Percentiles rank a stretch among this genome's conserved stretches.
These are phyloP conservation scores for Brassica carinata DNA, from an alignment of 345 rosid genomes.

Conservation along the genomic window DNA sequence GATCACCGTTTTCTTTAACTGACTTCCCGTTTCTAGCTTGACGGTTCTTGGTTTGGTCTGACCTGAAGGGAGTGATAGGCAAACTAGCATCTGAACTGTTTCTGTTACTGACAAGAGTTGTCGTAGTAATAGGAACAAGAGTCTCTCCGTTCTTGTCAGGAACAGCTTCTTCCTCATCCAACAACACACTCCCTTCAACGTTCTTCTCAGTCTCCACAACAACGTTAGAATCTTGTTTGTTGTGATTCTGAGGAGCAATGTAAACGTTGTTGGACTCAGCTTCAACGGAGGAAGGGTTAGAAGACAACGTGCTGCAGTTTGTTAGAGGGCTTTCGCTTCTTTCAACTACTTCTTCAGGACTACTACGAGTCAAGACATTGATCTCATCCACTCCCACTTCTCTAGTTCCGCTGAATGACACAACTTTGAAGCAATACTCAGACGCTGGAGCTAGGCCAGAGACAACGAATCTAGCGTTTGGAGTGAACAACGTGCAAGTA, in stretches of 20 bases:
- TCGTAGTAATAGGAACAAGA: constrained; percentile 17
- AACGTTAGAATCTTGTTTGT: background rate
- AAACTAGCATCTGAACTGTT: constrained; percentile 55
- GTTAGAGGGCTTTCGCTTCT: constrained; percentile 95
- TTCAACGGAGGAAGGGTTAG: constrained; percentile 86
- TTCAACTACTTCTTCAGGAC: constrained; percentile 53
- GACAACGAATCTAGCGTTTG: constrained; percentile 63
- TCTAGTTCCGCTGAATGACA: constrained; percentile 51
- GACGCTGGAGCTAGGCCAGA: constrained; percentile 70
- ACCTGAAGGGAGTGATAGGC: constrained; percentile 86
- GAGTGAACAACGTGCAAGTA: constrained; percentile 66
- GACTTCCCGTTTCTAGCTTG: constrained; percentile 59
- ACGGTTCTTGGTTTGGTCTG: constrained; percentile 58
- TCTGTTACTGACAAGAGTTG: background rate
- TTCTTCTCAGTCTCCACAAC: constrained; percentile 19
- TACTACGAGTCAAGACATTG: constrained; percentile 47
- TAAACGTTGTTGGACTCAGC: constrained; percentile 73
- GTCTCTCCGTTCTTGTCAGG: background rate
- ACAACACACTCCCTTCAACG: constrained; percentile 17
- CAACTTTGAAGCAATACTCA: constrained; percentile 68
- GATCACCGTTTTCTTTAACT: constrained; percentile 39
- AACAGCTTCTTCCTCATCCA: constrained; percentile 33
- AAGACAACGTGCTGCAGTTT: constrained; percentile 75
- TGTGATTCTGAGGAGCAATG: constrained; percentile 24
- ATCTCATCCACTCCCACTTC: constrained; percentile 60